Base-by-base conservation (phyloP, 2,329 filamentous ascomycete species). In the Pyricularia sp. region DNA sequence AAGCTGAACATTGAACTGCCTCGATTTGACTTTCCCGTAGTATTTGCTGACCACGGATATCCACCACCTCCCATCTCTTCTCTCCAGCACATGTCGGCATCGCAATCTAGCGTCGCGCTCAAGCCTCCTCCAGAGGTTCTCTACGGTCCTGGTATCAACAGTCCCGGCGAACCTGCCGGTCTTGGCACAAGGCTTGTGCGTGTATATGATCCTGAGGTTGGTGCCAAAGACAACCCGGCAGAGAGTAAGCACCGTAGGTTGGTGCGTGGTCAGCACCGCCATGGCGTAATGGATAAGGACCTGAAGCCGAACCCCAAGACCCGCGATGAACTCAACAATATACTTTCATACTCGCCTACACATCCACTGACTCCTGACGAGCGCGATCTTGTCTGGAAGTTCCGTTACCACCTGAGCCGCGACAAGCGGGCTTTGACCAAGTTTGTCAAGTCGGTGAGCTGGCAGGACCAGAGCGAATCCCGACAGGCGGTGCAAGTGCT, bases 381-480 rank as follows among this genome's bases (percentile, higher is more conserved):
- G 75, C 96, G 96, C 72, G 94, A 99, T 75, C 82, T 97, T 63
- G 86, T 99, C 24, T 99, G 96, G 96, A 94, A 96, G 71, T 99
- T 97, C 78, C 84, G 94, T 66, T 96, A 97, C 75, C 93, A 97
- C 74, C 77, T 99, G 26, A 94, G 93, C 0, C 84, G 92, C 65
- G 93, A 99, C 74, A 99, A 99, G 75, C 82, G 89, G 70, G 90
- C 93, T 2, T 80, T 97, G 66, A 99, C 93, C 40, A 99, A 99
- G 71, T 96, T 99, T 70, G 91, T 97, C 74, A 99, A 97, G 75
- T 97, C 93, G 0, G 64, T 97, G 53, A 93, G 96, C 69, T 99
- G 94, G 93, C 86, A 85, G 62, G 93, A 96, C 73, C 83, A 85
- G 61, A 86, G 86, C 67, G 93, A 99, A 79, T 87, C 90, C 4